Evolutionary conservation across 2,329 filamentous ascomycete species (phyloP), one percentile per base, ranked within the genome.

Genomic region (Zalaria obscura): DNA sequence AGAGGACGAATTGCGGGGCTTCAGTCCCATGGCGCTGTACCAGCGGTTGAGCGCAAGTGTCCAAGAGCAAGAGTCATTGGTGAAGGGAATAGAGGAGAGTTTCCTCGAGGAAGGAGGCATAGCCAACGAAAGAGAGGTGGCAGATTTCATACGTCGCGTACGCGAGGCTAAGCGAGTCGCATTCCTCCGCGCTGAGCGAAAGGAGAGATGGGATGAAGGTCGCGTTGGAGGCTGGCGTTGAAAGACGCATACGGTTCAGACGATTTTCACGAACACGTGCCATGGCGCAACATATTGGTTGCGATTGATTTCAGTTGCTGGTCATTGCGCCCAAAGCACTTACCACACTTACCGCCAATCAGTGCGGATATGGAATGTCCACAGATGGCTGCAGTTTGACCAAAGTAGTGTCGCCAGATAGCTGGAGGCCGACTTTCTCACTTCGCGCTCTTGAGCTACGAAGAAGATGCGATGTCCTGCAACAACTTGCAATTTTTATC

Each of bases 121-220:
- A 29, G 83, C 81, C 3, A 78, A 74, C 25, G 88, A 94, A 64
- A 76, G 84, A 55, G 91, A 96, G 63, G 78, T 83, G 26, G 68
- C 72, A 2, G 89, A 96, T 45, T 96, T 91, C 78, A 76, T 94
- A 18, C 73, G 80, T 53, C 68, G 82, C 52, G 83, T 93, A 48
- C 72, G 86, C 50, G 87, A 89, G 51, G 83, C 83, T 6, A 83
- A 80, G 56, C 82, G 83, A 51, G 66, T 82, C 43, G 80, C 80
- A 47, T 93, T 91, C 55, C 67, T 88, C 41, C 72, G 91, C 44
- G 78, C 80, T 55, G 91, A 96, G 66, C 75, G 85, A 50, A 93
- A 88, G 61, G 83, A 87, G 54, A 73, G 91, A 52, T 96, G 91
- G 91, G 91, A 96, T 58, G 89, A 96, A 63, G 87, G 89, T 25